Percentiles rank a stretch among this genome's conserved stretches.
Evolutionary conservation across 345 rosid genomes (phyloP).

Genomic region (Lenwebbia sp.): DNA sequence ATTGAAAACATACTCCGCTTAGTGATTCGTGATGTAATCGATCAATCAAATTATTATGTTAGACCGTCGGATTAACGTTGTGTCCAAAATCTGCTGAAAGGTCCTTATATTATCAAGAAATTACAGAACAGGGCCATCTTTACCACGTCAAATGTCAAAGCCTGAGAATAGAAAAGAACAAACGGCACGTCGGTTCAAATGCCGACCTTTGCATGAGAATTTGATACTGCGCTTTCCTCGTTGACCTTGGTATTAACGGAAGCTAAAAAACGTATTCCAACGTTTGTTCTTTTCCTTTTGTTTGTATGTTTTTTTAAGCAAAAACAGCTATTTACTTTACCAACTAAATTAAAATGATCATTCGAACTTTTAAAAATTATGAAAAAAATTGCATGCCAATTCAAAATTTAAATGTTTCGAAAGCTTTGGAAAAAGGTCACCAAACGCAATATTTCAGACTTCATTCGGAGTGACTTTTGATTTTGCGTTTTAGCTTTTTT

Average conservation of each 20-base stretch:
- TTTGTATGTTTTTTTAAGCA: neutral
- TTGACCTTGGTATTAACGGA: neutral
- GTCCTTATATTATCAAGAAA: neutral
- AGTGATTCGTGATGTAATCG: no score
- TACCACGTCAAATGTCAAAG: neutral
- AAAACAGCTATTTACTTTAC: neutral
- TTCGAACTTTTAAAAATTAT: neutral
- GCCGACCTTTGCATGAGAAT: neutral
- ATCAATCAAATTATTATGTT: no score
- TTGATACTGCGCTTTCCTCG: neutral
- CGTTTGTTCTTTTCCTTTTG: neutral
- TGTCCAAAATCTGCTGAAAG: neutral
- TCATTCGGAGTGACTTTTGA: neutral
- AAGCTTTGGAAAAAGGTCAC: no score
- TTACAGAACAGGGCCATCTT: neutral
- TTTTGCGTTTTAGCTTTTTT: neutral
- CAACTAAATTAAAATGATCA: neutral
- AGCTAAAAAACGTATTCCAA: neutral
- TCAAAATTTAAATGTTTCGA: neutral
- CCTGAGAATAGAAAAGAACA: neutral
- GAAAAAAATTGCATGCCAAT: neutral
- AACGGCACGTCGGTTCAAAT: neutral
- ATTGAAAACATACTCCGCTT: no score
- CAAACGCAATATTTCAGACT: fast-evolving
- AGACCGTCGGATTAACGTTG: neutral